Evolutionary conservation across 2,329 filamentous ascomycete species (phyloP).

Genomic region (Penicillium sp.): DNA sequence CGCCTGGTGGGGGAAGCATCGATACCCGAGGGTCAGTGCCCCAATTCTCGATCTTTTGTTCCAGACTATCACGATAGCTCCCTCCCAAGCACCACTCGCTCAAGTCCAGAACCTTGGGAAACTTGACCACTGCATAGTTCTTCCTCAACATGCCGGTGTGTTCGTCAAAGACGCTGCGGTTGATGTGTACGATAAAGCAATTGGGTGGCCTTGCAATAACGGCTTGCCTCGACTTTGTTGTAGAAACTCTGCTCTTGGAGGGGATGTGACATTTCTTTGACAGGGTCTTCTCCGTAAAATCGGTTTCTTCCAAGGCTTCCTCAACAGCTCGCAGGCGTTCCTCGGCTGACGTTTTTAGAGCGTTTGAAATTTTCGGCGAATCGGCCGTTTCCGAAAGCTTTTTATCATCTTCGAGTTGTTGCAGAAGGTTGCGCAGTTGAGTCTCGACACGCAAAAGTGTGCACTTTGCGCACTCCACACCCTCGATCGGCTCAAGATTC

Average conservation of each 20-base stretch:
- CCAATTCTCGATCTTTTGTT: constrained; percentile 68
- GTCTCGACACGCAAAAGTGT: constrained; percentile 69
- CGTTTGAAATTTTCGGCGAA: constrained; percentile 36
- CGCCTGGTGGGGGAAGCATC: constrained; percentile 71
- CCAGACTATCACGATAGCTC: constrained; percentile 31
- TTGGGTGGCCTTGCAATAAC: constrained; percentile 82
- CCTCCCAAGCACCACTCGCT: constrained; percentile 84
- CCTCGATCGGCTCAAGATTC: constrained; percentile 80
- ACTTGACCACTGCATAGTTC: constrained; percentile 78
- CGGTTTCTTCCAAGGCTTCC: constrained; percentile 74
- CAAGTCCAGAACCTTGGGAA: constrained; percentile 75
- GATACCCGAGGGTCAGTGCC: constrained; percentile 69
- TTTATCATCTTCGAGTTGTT: constrained; percentile 45
- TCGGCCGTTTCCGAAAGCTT: constrained; percentile 27
- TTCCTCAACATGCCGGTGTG: constrained; percentile 78
- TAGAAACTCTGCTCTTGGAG: constrained; percentile 70
- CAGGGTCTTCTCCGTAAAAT: constrained; percentile 74
- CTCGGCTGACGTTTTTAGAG: constrained; percentile 48
- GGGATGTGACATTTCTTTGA: constrained; percentile 68
- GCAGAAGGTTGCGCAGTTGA: constrained; percentile 55
- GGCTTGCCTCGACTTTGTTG: constrained; percentile 88
- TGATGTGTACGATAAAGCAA: constrained; percentile 84
- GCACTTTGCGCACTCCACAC: constrained; percentile 90
- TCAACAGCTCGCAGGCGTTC: constrained; percentile 69
- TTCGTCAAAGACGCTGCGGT: constrained; percentile 89